Evolutionary conservation across 306 rosid genomes (phyloP), one percentile per base, ranked within the genome.

Genomic region (Potentilla sterilis): DNA sequence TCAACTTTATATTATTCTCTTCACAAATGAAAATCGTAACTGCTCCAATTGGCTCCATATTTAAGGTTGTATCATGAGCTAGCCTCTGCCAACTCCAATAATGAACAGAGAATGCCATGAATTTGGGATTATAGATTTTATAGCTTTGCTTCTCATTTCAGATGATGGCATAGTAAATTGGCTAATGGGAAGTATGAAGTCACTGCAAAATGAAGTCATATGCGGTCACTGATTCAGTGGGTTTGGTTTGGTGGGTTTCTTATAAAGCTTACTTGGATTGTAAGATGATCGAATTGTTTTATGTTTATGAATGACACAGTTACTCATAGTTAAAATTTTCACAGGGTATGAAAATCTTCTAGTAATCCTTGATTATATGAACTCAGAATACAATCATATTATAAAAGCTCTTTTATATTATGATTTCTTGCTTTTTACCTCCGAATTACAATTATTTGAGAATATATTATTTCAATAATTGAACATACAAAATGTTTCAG

Each of bases 41-140:
- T 41, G 82, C 82, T 64, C 70, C 44, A 41, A 47, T 48, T 47
- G 32, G 63, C 4, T 47, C 21, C n/a, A 24, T 12, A 5, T 68
- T 18, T 58, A 21, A 46, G 38, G 38, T 46, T 43, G 68, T 34
- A n/a, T 37, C 22, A 34, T 57, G 70, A 58, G 70, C 69, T 64
- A 64, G 47, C 63, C 66, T 44, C 35, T 62, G 40, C 81, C 81
- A 78, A 69, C 81, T 62, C 75, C 80, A 77, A 19, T 67, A 77
- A 44, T 6, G 46, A 52, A 52, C 37, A n/a, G 49, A 19, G 19
- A 3, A 54, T 38, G 49, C n/a, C 51, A 72, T 73, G 24, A 40
- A 18, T 37, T 5, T 9, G 47, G 44, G 74, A 32, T 28, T 28
- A 28, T 28, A 28, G 28, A 28, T 28, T 28, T 28, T 43, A 49